These are phyloP conservation scores for Penicillium manginii DNA, from an alignment of 495 filamentous ascomycete species.

Conservation along the genomic window DNA sequence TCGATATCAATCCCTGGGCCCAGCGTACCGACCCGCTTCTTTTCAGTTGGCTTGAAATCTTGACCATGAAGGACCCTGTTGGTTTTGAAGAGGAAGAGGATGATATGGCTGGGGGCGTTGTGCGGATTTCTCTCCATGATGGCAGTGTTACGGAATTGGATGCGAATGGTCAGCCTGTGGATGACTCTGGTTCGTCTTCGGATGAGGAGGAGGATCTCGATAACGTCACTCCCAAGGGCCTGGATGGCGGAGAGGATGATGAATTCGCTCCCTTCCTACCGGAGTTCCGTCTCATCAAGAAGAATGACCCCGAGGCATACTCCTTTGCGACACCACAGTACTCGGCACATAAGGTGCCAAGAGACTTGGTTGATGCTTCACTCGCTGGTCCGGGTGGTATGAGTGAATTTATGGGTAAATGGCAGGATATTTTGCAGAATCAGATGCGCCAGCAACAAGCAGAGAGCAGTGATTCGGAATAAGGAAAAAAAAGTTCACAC, in stretches of 20 bases:
- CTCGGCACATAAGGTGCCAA: slow-evolving; percentile 93
- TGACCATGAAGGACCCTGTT: slow-evolving; percentile 65
- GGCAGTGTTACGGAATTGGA: slow-evolving; percentile 21
- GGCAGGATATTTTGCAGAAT: slow-evolving; percentile 76
- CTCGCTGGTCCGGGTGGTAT: slow-evolving; percentile 66
- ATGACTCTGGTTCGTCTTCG: slow-evolving; percentile 24
- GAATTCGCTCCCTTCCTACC: slow-evolving; percentile 65
- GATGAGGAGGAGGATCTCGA: slow-evolving; percentile 27
- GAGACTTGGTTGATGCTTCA: slow-evolving; percentile 91
- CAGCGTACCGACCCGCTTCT: slow-evolving; percentile 83
- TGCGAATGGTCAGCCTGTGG: slow-evolving; percentile 16
- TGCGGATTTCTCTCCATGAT: slow-evolving; percentile 45
- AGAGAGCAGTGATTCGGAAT: slow-evolving; percentile 46
- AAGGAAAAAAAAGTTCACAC: slow-evolving; percentile 3
- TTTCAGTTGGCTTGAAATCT: slow-evolving; percentile 88
- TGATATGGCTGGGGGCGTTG: slow-evolving; percentile 37
- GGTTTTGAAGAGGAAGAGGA: slow-evolving; percentile 42
- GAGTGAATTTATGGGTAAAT: slow-evolving; percentile 83
- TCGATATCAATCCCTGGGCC: slow-evolving; percentile 97
- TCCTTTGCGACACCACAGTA: slow-evolving; percentile 84
- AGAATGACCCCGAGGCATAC: slow-evolving; percentile 85
- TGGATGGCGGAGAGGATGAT: slow-evolving; percentile 54
- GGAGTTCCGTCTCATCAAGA: slow-evolving; percentile 80
- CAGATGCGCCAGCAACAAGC: slow-evolving; percentile 54
- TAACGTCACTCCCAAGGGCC: slow-evolving; percentile 43